Conservation (phyloP, 148 eudicot genomes). For the Spergularia marina region DNA sequence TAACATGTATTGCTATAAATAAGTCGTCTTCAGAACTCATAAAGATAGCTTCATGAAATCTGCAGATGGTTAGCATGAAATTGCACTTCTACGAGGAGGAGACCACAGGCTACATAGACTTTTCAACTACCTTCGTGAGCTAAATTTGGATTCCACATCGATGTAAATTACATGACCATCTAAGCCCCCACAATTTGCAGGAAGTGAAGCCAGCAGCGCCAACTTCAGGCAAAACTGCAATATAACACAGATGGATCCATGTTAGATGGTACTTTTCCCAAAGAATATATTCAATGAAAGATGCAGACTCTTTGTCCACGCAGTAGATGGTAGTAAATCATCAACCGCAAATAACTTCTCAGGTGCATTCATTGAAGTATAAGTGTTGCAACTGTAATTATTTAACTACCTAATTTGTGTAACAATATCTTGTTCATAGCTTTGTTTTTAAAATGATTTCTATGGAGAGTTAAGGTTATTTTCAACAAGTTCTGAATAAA, state of each 20-base stretch:
- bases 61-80: not conserved
- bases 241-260: constrained; percentile 10
- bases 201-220: constrained; percentile 76
- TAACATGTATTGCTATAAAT: not conserved
- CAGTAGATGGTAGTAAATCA: not conserved
- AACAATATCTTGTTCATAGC: not conserved
- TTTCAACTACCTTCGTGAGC: constrained; percentile 66
- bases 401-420: not conserved
- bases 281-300: not conserved
- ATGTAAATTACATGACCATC: constrained; percentile 78
- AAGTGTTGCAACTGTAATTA: not conserved
- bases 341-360: not conserved
- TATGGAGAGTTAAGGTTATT: not conserved
- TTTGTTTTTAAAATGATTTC: not conserved
- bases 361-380: not conserved
- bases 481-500: not conserved
- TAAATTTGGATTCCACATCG: constrained; percentile 87
- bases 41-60: not conserved
- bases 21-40: not conserved
- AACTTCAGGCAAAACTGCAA: constrained; percentile 86
- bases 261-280: not conserved
- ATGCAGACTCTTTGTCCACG: not conserved
- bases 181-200: constrained; percentile 72
- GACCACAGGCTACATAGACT: not conserved
- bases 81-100: not conserved